Evolutionary conservation across 2,329 filamentous ascomycete genomes (phyloP).

Genomic region (Colletotrichum horii): DNA sequence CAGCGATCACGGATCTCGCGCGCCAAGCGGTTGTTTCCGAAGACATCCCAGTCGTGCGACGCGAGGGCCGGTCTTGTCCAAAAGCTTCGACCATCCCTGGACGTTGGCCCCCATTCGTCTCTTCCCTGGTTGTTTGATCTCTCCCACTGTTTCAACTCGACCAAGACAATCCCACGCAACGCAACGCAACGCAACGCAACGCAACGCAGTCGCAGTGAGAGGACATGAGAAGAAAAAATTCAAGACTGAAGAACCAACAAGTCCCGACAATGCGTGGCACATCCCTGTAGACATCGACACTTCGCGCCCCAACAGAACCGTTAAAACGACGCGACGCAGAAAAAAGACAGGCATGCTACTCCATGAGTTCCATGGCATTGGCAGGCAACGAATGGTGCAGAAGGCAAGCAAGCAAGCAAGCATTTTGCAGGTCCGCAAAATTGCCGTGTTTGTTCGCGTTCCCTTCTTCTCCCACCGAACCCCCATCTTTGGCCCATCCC

Average conservation of each 20-base stretch:
- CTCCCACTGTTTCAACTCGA: slow-evolving; percentile 16
- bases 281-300: neutral
- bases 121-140: slow-evolving; percentile 19
- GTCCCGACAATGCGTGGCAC: neutral
- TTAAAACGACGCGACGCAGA: neutral
- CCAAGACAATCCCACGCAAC: neutral
- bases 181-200: neutral
- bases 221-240: neutral
- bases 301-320: neutral
- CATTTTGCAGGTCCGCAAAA: slow-evolving; percentile 9
- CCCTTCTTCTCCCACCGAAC: neutral
- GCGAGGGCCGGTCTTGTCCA: slow-evolving; percentile 19
- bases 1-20: slow-evolving; percentile 16
- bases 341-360: neutral
- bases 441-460: slow-evolving; percentile 11
- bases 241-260: neutral
- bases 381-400: too few relatives aligned
- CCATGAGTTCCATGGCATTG: neutral
- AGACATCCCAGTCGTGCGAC: slow-evolving; percentile 17
- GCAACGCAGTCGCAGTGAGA: neutral
- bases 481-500: neutral
- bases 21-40: slow-evolving; percentile 21
- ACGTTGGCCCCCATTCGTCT: neutral
- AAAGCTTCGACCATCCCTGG: slow-evolving; percentile 18
- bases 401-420: too few relatives aligned